Evolutionary conservation across 164 flowering plant genomes (phyloP), one percentile per base, ranked within the genome.

Genomic region (Cinnamomum micranthum): DNA sequence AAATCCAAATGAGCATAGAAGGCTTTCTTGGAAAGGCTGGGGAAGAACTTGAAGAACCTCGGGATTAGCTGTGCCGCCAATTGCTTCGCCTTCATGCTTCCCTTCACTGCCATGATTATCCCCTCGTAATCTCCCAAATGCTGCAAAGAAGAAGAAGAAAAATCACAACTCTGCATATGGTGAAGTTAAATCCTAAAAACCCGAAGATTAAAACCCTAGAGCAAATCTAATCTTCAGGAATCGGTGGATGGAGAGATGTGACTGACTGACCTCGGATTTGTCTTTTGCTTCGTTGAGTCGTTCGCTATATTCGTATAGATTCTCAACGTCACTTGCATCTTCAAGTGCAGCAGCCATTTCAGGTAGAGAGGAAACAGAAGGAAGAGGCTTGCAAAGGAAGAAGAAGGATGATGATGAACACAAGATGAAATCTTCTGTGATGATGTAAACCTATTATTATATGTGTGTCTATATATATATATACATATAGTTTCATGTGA

Each of bases 41-140:
- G 99, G 83, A 95, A 93, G 85, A 81, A 87, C 89, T 93, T 93
- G 81, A 91, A 92, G 82, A 90, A 95, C 79, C 95, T 88, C 0
- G 99, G 99, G 65, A 95, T 93, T 2, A 95, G 87, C 85, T 93
- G 99, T 2, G 98, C 98, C 0, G 97, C 94, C 79, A 95, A 83
- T 66, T 93, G 97, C 84, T 87, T 93, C 9, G 98, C 93, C 83
- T 92, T 95, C 27, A 82, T 80, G 76, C 92, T 89, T 33, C 93
- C 88, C 68, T 81, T 88, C 3, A 98, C 90, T 5, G 93, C 92
- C 59, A 73, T 82, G 1, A 95, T 89, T 23, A 93, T 92, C 23
- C 91, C 95, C 82, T 87, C 86, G 62, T 93, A 95, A 70, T 95
- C 99, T 76, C 83, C 75, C 25, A 81, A 91, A 80, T 89, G 85